Evolutionary conservation across 179 eudicot genomes (phyloP).

Genomic region (Dionaea muscipula): DNA sequence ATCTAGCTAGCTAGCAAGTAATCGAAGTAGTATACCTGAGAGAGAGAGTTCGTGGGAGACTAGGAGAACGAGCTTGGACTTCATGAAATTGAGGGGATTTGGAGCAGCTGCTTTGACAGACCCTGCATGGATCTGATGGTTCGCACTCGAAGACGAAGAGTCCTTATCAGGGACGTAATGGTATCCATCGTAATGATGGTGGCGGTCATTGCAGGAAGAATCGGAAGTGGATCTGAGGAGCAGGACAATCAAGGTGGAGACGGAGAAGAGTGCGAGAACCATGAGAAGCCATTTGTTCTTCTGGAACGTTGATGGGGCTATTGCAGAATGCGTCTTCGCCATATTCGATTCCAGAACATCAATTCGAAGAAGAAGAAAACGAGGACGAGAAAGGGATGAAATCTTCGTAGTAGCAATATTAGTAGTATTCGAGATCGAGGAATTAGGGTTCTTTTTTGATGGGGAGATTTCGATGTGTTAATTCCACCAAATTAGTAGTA

Average conservation of each 20-base stretch:
- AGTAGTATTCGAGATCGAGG: too few relatives aligned
- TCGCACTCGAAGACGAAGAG: constrained; percentile 2
- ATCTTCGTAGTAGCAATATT: too few relatives aligned
- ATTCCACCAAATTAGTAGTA: too few relatives aligned
- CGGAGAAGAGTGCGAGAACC: constrained; percentile 23
- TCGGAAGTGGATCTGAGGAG: constrained; percentile 23
- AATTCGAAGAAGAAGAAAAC: too few relatives aligned
- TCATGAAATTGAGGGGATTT: constrained; percentile 79
- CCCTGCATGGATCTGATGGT: constrained; percentile 7
- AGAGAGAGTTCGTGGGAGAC: constrained; percentile 96
- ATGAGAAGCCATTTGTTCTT: constrained; percentile 30
- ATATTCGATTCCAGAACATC: constrained; percentile 16
- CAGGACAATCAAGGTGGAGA: constrained; percentile 31
- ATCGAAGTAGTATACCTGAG: constrained; percentile 44
- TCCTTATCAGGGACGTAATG: too few relatives aligned
- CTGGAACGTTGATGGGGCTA: constrained; percentile 13
- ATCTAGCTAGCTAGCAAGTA: neutral
- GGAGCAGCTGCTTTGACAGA: constrained; percentile 7
- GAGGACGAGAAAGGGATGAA: too few relatives aligned
- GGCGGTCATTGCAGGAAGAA: constrained; percentile 16
- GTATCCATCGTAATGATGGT: neutral
- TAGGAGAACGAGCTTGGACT: constrained; percentile 78
- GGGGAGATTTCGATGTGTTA: too few relatives aligned
- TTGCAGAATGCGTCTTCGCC: constrained; percentile 27
- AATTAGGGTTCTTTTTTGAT: too few relatives aligned